These are phyloP conservation scores for Poa pratensis DNA, from an alignment of 176 grass and related monocot species.

Conservation along the genomic window DNA sequence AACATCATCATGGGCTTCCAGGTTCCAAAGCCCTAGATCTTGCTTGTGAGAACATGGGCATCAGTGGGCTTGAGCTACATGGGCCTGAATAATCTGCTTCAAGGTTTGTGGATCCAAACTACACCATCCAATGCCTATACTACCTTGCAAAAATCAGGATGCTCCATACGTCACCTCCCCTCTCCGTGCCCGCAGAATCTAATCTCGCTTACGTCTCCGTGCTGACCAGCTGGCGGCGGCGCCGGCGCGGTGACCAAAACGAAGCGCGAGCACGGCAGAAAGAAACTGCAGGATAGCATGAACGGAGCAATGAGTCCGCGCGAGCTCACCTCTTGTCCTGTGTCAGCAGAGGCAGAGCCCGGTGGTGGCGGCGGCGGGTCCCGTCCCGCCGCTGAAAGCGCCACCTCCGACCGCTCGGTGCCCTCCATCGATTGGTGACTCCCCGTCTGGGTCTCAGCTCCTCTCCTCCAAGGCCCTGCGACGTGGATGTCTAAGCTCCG, in stretches of 20 bases:
- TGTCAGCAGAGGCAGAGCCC: not conserved
- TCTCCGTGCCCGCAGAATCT: conserved; percentile 3
- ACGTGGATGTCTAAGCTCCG: conserved; percentile 42
- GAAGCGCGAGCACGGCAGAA: not conserved
- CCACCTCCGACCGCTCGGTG: conserved; percentile 29
- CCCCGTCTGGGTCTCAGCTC: not conserved
- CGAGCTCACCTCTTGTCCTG: conserved; percentile 29
- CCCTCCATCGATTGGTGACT: conserved; percentile 22
- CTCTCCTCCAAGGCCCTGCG: conserved; percentile 8
- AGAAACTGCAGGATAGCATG: not conserved
- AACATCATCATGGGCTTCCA: not conserved
- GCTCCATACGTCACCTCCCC: not conserved
- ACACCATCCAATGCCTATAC: too few relatives aligned
- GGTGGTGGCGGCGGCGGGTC: not conserved
- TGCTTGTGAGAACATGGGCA: not conserved
- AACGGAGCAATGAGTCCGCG: not conserved
- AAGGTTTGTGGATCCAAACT: not conserved
- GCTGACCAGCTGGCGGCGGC: not conserved
- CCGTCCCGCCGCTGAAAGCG: not conserved
- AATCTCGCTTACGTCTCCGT: not conserved
- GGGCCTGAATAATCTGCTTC: not conserved
- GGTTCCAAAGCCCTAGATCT: not conserved
- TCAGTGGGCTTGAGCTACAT: not conserved
- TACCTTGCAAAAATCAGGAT: too few relatives aligned
- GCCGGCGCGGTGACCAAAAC: conserved; percentile 1